Base-by-base conservation (phyloP, 768 basidiomycete species). In the Hemileccinum rubropunctum region DNA sequence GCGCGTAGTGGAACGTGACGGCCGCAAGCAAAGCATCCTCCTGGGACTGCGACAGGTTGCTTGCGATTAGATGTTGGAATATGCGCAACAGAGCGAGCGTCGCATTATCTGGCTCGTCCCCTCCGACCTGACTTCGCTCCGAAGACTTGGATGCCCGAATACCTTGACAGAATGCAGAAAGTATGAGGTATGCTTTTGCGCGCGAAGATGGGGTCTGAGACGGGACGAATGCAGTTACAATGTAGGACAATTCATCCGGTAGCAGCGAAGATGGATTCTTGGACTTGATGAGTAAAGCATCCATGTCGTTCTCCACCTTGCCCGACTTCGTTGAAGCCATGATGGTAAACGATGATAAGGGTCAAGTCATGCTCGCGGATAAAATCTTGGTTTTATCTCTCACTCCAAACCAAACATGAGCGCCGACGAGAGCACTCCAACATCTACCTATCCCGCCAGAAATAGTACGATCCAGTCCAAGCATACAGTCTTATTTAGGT, bases 401-500 rank as follows among this genome's bases (percentile, higher is more conserved):
- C 23, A 23, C 23, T 23, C 3, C 23, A 23, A 37, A 30, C 21
- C 21, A 28, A 46, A 32, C 13, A 69, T 63, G 67, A 50, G 44
- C 20, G 13, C 53, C 20, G 11, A 42, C 30, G 42, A 62, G 40
- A 36, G 45, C 35, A 21, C 49, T 27, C 49, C 42, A 47, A 45
- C 34, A 33, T 38, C 51, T 18, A 15, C 35, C 26, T 48, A 34
- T 43, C 27, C 46, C 47, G 34, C 58, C 52, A 58, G 64, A 44
- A 48, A 23, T 21, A 48, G 48, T 45, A 72, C 60, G 20, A 88
- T 95, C 46, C 75, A 79, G 42, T 65, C 76, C 6, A 88, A 89
- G 9, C 79, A 94, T 64, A 83, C 81, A n/a, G 82, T 98, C 35
- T 74, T 98, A 20, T 66, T 97, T 37, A 77, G 77, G 48, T 63